These are phyloP conservation scores for Cyberlindnera meyerae DNA, from an alignment of 805 yeast genomes.

Conservation along the genomic window DNA sequence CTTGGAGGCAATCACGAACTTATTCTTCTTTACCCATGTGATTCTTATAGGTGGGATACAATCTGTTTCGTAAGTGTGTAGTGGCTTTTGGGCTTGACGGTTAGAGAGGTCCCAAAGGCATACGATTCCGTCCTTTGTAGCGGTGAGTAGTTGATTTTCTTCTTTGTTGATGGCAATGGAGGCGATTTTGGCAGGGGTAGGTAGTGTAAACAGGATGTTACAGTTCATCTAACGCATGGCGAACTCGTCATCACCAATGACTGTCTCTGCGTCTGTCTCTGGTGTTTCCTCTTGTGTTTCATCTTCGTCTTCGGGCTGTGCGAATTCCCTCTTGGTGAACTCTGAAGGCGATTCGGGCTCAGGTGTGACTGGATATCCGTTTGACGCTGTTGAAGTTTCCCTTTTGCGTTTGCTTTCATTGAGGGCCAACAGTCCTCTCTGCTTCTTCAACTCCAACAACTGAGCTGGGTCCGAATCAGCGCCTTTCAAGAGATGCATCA, in stretches of 20 bases:
- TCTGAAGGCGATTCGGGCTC: constrained; percentile 7
- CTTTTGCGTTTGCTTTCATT: constrained; percentile 2
- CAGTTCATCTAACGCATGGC: neutral
- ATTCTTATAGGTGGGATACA: no score
- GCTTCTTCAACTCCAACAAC: constrained; percentile 10
- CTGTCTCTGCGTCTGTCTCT: constrained; percentile 12
- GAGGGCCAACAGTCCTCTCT: constrained; percentile 9
- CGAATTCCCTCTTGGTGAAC: constrained; percentile 1
- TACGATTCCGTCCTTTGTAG: no score
- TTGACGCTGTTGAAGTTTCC: constrained; percentile 1
- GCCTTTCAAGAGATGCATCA: constrained; percentile 24
- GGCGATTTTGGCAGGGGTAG: constrained; percentile 5
- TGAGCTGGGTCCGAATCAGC: constrained; percentile 6
- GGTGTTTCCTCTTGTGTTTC: neutral
- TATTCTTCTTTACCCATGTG: no score
- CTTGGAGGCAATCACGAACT: no score
- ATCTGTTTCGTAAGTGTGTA: no score
- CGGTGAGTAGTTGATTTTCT: no score
- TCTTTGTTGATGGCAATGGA: constrained; percentile 2
- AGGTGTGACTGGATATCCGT: constrained; percentile 5
- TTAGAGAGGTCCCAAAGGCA: no score
- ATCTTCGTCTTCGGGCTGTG: neutral
- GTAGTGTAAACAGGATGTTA: constrained; percentile 4
- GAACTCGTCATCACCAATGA: constrained; percentile 7
- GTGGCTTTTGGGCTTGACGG: no score